Evolutionary conservation across 163 green algal species (phyloP), one percentile per base, ranked within the genome.

Genomic region (Chloroidium sp.): DNA sequence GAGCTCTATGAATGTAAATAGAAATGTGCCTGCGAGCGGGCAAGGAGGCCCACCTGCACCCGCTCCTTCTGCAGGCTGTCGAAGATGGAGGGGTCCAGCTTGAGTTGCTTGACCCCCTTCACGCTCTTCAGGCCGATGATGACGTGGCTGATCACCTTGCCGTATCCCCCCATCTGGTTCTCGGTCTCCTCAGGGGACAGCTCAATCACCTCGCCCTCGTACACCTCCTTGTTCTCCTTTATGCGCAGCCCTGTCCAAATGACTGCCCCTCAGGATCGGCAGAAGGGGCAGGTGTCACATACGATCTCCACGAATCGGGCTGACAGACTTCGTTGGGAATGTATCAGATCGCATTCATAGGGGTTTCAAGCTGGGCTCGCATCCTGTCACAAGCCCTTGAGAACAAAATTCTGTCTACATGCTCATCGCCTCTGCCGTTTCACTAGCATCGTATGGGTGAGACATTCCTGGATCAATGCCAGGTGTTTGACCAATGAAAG

Each of bases 221-320:
- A 99, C 74, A 99, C 97, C 89, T 99, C 97, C 87, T 99, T 99
- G 80, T 96, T 98, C 87, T 99, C 97, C 85, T 98, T 98, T 85
- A 99, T 98, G 62, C 97, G 90, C 82, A 99, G 87, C 6, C 96
- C 94, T 97, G 85, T 67, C 12, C 57, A 64, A 74, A 77, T 77
- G 10, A 77, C 4, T 62, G 8, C 4, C 74, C 74, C 74, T 76
- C 69, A 76, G 12, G 3, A 76, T 36, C 36, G 36, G 36, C 36
- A 36, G 36, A 36, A 36, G 36, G 36, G 36, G 36, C 36, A 36
- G 36, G 36, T 6, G 64, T 4, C 3, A 3, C 62, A 69, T 62
- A 4, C 77, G 6, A n/a, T 6, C 64, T 72, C 64, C 6, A 72
- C 36, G 36, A 36, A 36, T 36, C 36, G 36, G 36, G 36, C 36